Base-by-base conservation (phyloP, 2,329 filamentous ascomycete genomes). In the Monascus ruber region DNA sequence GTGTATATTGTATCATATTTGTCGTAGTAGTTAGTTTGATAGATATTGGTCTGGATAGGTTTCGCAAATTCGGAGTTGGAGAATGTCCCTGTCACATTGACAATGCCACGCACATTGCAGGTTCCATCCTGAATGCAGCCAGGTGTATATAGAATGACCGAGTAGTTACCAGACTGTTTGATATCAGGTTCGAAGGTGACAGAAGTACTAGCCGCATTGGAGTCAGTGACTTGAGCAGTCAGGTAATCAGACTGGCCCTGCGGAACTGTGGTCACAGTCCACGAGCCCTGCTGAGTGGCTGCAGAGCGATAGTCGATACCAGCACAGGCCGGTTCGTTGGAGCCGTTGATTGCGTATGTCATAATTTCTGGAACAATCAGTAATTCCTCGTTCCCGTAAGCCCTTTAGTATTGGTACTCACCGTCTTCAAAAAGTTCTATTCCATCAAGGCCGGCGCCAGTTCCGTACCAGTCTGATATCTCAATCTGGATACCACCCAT, bases 1-100 rank as follows among this genome's bases (percentile, higher is more conserved):
- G 81, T 83, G 63, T 87, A 94, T 42, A 98, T 79, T 49, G 85
- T 80, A 56, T 98, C 91, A 55, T 94, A 96, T 63, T 98, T 98
- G 69, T 96, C 89, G 59, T 81, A 93, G 58, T 93, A 76, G 64
- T 98, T 98, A 11, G 88, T 94, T 62, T 98, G 91, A 57, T 76
- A 93, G 5, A 95, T 66, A 0, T 75, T 72, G 1, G 71, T 76
- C 26, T 76, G 72, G 41, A 79, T 70, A 4, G 74, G 68, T 46
- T 51, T 65, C 49, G 50, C 62, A 55, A 40, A 64, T 53, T 55
- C 70, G 53, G 49, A 63, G 26, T 55, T 55, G 31, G 58, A 59
- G 68, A 91, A 79, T 24, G 71, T 72, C 28, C 79, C 84, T 1
- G 83, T 89, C 38, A 98, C 72, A 49, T 87, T 87, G 41, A 95